phyloP scores from a whole-genome alignment of 2,329 filamentous ascomycete species.

The Exophiala sp. region DNA sequence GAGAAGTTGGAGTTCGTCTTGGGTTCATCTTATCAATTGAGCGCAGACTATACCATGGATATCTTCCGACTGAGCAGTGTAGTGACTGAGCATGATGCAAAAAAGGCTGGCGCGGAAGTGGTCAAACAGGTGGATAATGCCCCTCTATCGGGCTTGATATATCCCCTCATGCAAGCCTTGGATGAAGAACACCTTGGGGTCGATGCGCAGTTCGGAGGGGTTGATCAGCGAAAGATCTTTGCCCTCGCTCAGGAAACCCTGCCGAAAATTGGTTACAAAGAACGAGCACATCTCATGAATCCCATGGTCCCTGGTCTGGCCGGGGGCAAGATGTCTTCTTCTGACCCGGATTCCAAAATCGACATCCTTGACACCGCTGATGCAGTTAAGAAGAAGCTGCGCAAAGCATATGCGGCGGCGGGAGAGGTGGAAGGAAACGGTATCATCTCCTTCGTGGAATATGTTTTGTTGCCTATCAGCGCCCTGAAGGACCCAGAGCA shows the following conservation, averaged over 20 bases:
- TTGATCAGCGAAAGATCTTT: slow-evolving; percentile 86
- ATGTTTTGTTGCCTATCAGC: slow-evolving; percentile 72
- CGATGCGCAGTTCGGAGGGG: slow-evolving; percentile 80
- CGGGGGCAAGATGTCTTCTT: slow-evolving; percentile 61
- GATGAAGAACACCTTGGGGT: slow-evolving; percentile 86
- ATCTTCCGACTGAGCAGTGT: slow-evolving; percentile 68
- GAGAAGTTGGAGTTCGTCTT: slow-evolving; percentile 76
- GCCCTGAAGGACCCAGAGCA: slow-evolving; percentile 50
- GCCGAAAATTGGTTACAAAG: slow-evolving; percentile 76
- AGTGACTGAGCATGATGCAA: slow-evolving; percentile 71
- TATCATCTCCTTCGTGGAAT: slow-evolving; percentile 77
- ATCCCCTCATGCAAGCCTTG: slow-evolving; percentile 81
- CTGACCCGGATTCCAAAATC: slow-evolving; percentile 75
- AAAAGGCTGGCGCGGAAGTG: slow-evolving; percentile 85
- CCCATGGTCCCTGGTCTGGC: slow-evolving; percentile 83
- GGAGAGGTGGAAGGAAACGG: slow-evolving; percentile 78
- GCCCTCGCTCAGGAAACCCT: slow-evolving; percentile 77
- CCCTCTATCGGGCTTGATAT: slow-evolving; percentile 67
- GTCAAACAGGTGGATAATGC: slow-evolving; percentile 85
- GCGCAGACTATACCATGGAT: slow-evolving; percentile 73
- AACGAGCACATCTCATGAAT: slow-evolving; percentile 69
- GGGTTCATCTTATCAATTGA: slow-evolving; percentile 73
- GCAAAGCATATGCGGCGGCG: slow-evolving; percentile 75
- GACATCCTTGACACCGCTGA: slow-evolving; percentile 81
- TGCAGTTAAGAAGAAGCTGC: slow-evolving; percentile 70